Evolutionary conservation across 495 filamentous ascomycete genomes (phyloP).

Genomic region (Lophium mytilinum): DNA sequence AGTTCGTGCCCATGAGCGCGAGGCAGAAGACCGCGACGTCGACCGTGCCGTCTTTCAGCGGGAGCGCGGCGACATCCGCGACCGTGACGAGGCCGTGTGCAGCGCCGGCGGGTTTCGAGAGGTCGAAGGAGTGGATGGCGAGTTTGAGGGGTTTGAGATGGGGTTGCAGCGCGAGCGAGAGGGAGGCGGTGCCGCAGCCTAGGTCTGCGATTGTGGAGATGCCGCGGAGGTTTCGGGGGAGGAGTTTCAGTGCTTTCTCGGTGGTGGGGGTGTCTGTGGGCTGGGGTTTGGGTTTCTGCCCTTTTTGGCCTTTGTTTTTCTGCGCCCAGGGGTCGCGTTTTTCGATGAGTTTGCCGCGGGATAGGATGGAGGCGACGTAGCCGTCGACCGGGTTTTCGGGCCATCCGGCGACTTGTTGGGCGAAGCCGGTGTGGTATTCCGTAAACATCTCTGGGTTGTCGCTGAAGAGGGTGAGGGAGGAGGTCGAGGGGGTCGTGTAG

Average conservation of each 20-base stretch:
- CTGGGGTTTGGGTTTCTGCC: slow-evolving; percentile 18
- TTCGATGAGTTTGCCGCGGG: slow-evolving; percentile 40
- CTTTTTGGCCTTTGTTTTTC: slow-evolving; percentile 29
- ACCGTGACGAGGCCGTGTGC: slow-evolving; percentile 59
- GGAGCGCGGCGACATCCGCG: slow-evolving; percentile 80
- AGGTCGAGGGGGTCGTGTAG: slow-evolving; percentile 78
- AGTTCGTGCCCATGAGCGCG: slow-evolving; percentile 97
- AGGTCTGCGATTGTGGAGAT: slow-evolving; percentile 75
- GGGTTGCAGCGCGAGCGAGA: slow-evolving; percentile 53
- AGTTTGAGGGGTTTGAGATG: slow-evolving; percentile 52
- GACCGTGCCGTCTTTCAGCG: slow-evolving; percentile 58
- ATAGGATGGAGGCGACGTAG: slow-evolving; percentile 61
- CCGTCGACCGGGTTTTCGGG: slow-evolving; percentile 87
- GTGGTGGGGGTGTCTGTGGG: slow-evolving; percentile 13
- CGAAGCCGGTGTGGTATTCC: slow-evolving; percentile 92
- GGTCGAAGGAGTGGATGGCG: slow-evolving; percentile 58
- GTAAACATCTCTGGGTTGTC: slow-evolving; percentile 80
- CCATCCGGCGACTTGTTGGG: slow-evolving; percentile 88
- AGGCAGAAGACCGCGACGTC: slow-evolving; percentile 91
- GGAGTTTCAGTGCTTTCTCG: slow-evolving; percentile 27
- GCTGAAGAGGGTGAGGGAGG: slow-evolving; percentile 70
- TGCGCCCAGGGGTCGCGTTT: slow-evolving; percentile 13
- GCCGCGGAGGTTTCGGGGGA: slow-evolving; percentile 42
- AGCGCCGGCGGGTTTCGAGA: slow-evolving; percentile 46
- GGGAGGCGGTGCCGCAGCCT: slow-evolving; percentile 70